Percentiles rank a stretch among this genome's conserved stretches.
Evolutionary conservation across 352 stramenopile genomes (phyloP).

Genomic region (Globisporangium yorkense): DNA sequence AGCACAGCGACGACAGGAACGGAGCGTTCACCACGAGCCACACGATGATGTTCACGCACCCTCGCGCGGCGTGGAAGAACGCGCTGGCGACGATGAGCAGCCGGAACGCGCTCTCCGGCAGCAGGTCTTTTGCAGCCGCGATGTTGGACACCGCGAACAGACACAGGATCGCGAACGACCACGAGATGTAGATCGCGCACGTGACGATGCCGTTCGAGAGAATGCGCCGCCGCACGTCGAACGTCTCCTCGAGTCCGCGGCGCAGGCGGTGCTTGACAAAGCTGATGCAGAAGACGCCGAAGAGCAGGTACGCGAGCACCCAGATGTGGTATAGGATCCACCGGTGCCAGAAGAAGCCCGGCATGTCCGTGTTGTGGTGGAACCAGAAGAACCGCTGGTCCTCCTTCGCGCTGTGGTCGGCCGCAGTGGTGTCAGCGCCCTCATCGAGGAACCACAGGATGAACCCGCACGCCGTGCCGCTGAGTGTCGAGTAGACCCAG

Average conservation of each 20-base stretch:
- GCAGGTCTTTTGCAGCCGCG: constrained; percentile 22
- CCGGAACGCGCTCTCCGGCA: constrained; percentile 38
- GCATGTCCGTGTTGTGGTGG: constrained; percentile 73
- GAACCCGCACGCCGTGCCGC: constrained; percentile 57
- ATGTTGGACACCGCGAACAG: constrained; percentile 67
- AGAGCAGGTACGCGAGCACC: constrained; percentile 72
- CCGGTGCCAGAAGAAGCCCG: constrained; percentile 74
- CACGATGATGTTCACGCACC: constrained; percentile 81
- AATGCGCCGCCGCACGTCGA: constrained; percentile 76
- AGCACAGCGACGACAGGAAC: constrained; percentile 40
- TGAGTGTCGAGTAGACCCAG: constrained; percentile 79
- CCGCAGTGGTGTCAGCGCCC: constrained; percentile 15
- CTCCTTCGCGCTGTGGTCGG: constrained; percentile 3
- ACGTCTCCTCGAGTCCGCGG: constrained; percentile 78
- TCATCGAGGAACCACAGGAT: constrained; percentile 61
- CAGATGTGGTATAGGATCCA: constrained; percentile 83
- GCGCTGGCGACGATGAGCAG: constrained; percentile 69
- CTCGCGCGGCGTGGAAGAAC: constrained; percentile 72
- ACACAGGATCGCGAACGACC: constrained; percentile 66
- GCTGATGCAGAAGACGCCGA: constrained; percentile 60
- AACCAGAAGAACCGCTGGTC: constrained; percentile 74
- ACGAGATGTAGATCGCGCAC: constrained; percentile 81
- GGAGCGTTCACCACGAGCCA: constrained; percentile 78
- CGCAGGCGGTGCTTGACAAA: constrained; percentile 74
- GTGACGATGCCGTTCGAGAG: constrained; percentile 73